These are phyloP conservation scores for Hypsizygus marmoreus DNA, from an alignment of 768 basidiomycete genomes.

Conservation along the genomic window DNA sequence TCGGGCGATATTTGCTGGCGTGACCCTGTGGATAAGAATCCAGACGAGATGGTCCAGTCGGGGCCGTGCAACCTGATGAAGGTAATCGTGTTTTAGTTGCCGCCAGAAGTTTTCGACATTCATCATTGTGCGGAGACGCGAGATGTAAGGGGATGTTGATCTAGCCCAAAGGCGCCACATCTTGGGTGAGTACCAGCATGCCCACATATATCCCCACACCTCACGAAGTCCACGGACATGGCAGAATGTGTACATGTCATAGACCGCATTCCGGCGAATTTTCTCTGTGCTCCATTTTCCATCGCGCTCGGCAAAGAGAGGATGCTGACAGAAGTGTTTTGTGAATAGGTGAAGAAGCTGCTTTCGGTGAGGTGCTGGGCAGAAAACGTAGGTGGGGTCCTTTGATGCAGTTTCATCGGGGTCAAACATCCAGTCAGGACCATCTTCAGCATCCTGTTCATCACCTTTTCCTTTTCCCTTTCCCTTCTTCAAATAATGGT, in stretches of 20 bases:
- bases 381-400: slow-evolving; percentile 25
- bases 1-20: slow-evolving; percentile 21
- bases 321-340: slow-evolving; percentile 31
- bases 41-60: slow-evolving; percentile 32
- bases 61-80: slow-evolving; percentile 25
- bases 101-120: slow-evolving; percentile 33
- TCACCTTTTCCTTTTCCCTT: slow-evolving; percentile 1
- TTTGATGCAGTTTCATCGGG: slow-evolving; percentile 19
- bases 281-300: slow-evolving; percentile 14
- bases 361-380: slow-evolving; percentile 28
- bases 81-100: slow-evolving; percentile 29
- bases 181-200: slow-evolving; percentile 31
- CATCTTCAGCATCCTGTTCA: slow-evolving; percentile 23
- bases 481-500: too few relatives aligned
- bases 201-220: slow-evolving; percentile 40
- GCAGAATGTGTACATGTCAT: slow-evolving; percentile 38
- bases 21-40: slow-evolving; percentile 28
- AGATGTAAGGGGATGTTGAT: slow-evolving; percentile 23
- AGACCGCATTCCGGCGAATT: slow-evolving; percentile 27
- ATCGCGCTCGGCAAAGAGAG: slow-evolving; percentile 22
- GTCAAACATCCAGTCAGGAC: slow-evolving; percentile 29
- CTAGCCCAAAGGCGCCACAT: slow-evolving; percentile 36
- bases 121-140: slow-evolving; percentile 31
- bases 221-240: slow-evolving; percentile 25
- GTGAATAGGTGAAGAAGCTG: slow-evolving; percentile 26